Base-by-base conservation (phyloP, 1,139 yeast genomes). In the Suhomyces ambrosiae region DNA sequence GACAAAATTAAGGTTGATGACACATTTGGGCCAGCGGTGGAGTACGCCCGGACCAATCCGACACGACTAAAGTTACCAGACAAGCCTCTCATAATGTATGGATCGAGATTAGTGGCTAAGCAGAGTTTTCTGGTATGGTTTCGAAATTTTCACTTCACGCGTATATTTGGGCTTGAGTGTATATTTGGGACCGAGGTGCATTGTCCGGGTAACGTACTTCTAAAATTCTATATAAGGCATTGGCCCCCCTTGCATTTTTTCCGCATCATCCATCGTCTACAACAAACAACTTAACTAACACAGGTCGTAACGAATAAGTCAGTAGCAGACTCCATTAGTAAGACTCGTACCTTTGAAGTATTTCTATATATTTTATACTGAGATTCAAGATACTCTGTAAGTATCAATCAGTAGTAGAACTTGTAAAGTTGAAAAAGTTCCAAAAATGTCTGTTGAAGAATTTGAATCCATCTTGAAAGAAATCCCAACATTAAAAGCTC, bases 401-500 rank as follows among this genome's bases (percentile, higher is more conserved):
- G 31, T 28, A 32, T 32, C 38, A 35, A 27, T 30, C 30, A 16
- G 27, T 11, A 37, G 34, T 33, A 33, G 32, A 30, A 30, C 17
- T 17, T 7, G 18, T 28, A 28, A 27, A 23, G 23, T 24, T 24
- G 26, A 33, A 12, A 23, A 22, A 13, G 31, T 19, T 15, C 31
- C 18, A 8, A 37, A 30, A 21, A 65, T 64, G 70, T 56, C 68
- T 23, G 59, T 71, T 52, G 82, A 81, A 59, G 82, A 81, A 52
- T 86, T 87, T 62, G 86, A 83, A 61, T 63, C 71, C 45, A 75
- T 83, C 43, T 71, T 90, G 53, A 81, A 80, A 52, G 94, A 90
- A 58, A 74, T 90, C 47, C 77, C 83, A 44, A 71, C 79, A 15
- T 71, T 87, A 48, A 88, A 87, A 63, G 82, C 96, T 18, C 94